These are phyloP conservation scores for Keithomyces neogunnii DNA, from an alignment of 2,329 filamentous ascomycete species.

Conservation along the genomic window DNA sequence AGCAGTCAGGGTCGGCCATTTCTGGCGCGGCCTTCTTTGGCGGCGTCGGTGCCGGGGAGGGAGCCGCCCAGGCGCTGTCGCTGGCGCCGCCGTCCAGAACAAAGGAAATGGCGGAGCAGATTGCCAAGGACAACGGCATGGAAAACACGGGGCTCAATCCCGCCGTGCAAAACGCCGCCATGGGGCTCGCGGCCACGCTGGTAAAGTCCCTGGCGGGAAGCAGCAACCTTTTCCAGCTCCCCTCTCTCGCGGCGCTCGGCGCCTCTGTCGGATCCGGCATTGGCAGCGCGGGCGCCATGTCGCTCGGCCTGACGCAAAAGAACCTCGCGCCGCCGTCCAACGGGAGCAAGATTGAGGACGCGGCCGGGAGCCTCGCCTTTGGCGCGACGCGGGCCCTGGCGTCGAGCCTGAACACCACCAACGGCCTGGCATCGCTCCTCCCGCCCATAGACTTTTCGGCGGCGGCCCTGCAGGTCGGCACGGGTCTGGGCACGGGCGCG, in stretches of 20 bases:
- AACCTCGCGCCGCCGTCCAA: conserved; percentile 11
- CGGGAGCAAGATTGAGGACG: conserved; percentile 12
- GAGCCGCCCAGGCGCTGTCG: conserved; percentile 15
- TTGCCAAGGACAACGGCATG: conserved; percentile 19
- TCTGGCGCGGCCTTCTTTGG: conserved; percentile 15
- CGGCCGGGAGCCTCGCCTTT: conserved; percentile 19
- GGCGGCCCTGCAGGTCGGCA: conserved; percentile 4
- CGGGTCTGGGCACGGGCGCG: conserved; percentile 7
- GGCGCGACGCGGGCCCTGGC: conserved; percentile 17
- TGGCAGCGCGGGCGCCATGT: conserved; percentile 15
- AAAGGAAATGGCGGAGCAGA: conserved; percentile 11
- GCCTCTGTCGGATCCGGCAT: conserved; percentile 14
- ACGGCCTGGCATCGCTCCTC: background rate
- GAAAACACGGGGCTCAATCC: conserved; percentile 20
- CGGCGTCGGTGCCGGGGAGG: conserved; percentile 16
- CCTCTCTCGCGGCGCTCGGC: conserved; percentile 10
- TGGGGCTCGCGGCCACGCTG: conserved; percentile 19
- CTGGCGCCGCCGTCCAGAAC: conserved; percentile 9
- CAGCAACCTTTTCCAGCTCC: conserved; percentile 9
- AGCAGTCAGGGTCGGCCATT: conserved; percentile 3
- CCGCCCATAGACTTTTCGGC: conserved; percentile 2
- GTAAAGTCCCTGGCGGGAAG: conserved; percentile 15
- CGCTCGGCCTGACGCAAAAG: conserved; percentile 12
- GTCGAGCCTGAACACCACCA: conserved; percentile 14
- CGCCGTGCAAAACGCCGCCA: conserved; percentile 19